Conservation (phyloP, 2,329 filamentous ascomycete species). For the Cladophialophora bantiana region DNA sequence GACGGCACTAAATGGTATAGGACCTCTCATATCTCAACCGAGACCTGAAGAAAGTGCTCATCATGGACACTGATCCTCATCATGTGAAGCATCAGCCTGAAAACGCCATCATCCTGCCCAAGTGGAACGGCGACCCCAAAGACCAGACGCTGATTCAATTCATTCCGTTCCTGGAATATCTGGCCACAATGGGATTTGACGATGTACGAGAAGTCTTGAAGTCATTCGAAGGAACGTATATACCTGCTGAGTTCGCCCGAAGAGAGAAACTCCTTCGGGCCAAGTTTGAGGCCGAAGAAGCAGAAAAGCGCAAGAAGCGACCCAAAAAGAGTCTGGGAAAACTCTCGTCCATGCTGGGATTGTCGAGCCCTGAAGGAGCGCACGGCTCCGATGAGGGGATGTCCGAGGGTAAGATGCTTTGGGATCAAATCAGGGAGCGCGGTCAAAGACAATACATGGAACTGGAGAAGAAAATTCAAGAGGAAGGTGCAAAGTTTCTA, state of each 20-base stretch:
- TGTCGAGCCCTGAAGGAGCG: slow-evolving; percentile 72
- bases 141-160: slow-evolving; percentile 87
- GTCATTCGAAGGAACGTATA: slow-evolving; percentile 87
- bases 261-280: slow-evolving; percentile 85
- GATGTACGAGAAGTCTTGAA: slow-evolving; percentile 87
- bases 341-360: slow-evolving; percentile 74
- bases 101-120: slow-evolving; percentile 89
- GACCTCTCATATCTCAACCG: slow-evolving; percentile 98
- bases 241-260: slow-evolving; percentile 86
- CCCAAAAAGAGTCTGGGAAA: slow-evolving; percentile 69
- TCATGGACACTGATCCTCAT: slow-evolving; percentile 83
- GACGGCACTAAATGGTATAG: slow-evolving; percentile 55
- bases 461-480: slow-evolving; percentile 87
- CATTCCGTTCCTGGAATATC: slow-evolving; percentile 96
- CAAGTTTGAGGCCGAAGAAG: slow-evolving; percentile 72
- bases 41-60: slow-evolving; percentile 91
- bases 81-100: slow-evolving; percentile 93
- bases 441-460: slow-evolving; percentile 89
- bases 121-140: slow-evolving; percentile 83
- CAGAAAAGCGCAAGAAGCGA: slow-evolving; percentile 69
- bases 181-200: slow-evolving; percentile 88
- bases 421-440: slow-evolving; percentile 90
- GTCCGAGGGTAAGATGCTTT: slow-evolving; percentile 94
- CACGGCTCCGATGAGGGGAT: slow-evolving; percentile 50
- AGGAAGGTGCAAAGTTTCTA: slow-evolving; percentile 94